A percentile compares a stretch with the other conserved stretches of the same genome.
Conservation (phyloP, 208 protist species). For the Leptomonas pyrrhocoris region DNA sequence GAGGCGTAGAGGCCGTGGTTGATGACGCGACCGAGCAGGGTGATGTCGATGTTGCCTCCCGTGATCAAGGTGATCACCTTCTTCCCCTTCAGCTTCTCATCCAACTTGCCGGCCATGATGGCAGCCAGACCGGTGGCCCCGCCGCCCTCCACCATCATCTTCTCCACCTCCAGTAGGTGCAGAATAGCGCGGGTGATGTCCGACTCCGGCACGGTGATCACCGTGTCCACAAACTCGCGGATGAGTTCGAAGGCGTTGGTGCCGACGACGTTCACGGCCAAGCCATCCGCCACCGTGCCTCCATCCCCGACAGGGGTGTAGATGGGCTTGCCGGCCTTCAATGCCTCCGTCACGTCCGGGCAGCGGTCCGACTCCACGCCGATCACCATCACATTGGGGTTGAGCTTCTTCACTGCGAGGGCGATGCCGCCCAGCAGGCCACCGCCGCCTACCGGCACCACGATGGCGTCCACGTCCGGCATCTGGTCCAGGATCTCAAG, state of each 20-base stretch:
- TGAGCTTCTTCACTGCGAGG: slow-evolving; percentile 84
- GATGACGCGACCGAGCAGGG: slow-evolving; percentile 84
- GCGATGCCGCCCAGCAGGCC: slow-evolving; percentile 88
- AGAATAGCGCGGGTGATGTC: slow-evolving; percentile 85
- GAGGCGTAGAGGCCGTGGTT: slow-evolving; percentile 84
- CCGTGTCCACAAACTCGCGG: slow-evolving; percentile 73
- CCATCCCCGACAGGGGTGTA: slow-evolving; percentile 44
- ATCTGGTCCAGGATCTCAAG: slow-evolving; percentile 91
- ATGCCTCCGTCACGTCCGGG: slow-evolving; percentile 53
- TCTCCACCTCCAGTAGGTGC: slow-evolving; percentile 87
- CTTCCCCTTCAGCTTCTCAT: slow-evolving; percentile 58
- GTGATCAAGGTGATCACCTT: slow-evolving; percentile 83
- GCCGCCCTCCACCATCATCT: slow-evolving; percentile 89
- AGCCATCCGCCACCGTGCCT: slow-evolving; percentile 91
- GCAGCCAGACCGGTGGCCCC: slow-evolving; percentile 81
- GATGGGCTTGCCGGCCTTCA: slow-evolving; percentile 63
- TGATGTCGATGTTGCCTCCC: slow-evolving; percentile 93
- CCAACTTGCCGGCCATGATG: slow-evolving; percentile 63
- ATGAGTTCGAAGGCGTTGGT: slow-evolving; percentile 72
- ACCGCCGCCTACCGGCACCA: slow-evolving; percentile 90
- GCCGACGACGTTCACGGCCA: slow-evolving; percentile 86
- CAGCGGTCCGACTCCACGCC: slow-evolving; percentile 86
- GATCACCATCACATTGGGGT: slow-evolving; percentile 72
- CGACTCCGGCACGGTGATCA: slow-evolving; percentile 75
- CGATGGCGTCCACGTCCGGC: slow-evolving; percentile 78